Evolutionary conservation across 1,284 basidiomycete genomes (phyloP), one percentile per base, ranked within the genome.

Genomic region (Sparassis latifolia): DNA sequence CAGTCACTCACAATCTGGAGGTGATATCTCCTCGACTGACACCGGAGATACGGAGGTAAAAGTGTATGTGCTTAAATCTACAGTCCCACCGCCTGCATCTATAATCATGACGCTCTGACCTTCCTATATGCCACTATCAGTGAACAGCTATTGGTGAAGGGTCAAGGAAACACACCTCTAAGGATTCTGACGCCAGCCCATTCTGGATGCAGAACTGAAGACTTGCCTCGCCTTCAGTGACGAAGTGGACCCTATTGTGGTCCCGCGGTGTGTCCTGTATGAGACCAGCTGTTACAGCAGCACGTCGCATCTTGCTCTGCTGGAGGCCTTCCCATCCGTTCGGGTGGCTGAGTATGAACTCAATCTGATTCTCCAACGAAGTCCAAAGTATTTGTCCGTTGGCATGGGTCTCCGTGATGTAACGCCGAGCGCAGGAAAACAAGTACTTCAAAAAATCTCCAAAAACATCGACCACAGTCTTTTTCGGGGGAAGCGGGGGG

Each of bases 61-160:
- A 55, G 56, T 63, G 55, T 80, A 80, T 6, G 77, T 69, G 54
- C 76, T 78, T 42, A 82, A 61, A 48, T 81, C 79, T 6, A 81
- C 62, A 0, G 78, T 81, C 1, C 79, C 79, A 44, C 79, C 78
- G 2, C 79, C 79, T 1, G 77, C 78, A 56, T 81, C 79, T n/a
- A 82, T 72, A 31, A 83, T 69, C 29, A 79, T 66, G 4, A 81
- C 67, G 0, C 74, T 75, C 20, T 72, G 63, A 5, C 33, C 45
- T 20, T 5, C 27, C 45, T 46, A 46, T 12, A n/a, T n/a, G n/a
- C n/a, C n/a, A n/a, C n/a, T n/a, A n/a, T n/a, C n/a, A n/a, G n/a
- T n/a, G n/a, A 10, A 45, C 5, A 7, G 30, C 5, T 10, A 29
- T 3, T 68, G 67, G 6, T 60, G 9, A 20, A 28, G n/a, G 12